These are phyloP conservation scores for Nannochloris sp. DNA, from an alignment of 139 green algal genomes.

Conservation along the genomic window DNA sequence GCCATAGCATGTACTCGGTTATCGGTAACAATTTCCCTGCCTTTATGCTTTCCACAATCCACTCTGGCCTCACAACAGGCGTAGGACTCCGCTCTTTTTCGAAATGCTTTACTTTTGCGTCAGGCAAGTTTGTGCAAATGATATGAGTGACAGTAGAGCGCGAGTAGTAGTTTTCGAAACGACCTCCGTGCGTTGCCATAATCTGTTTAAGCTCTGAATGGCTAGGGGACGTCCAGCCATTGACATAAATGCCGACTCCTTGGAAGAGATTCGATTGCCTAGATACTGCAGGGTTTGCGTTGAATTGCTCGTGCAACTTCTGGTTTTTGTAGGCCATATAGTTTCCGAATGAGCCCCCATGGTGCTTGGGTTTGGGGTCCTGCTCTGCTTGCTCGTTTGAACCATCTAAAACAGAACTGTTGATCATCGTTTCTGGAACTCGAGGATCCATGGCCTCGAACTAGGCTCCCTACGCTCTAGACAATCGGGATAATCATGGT, in stretches of 20 bases:
- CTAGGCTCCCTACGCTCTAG: too few relatives aligned
- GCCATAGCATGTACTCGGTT: constrained; percentile 26
- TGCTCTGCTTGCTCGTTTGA: background rate
- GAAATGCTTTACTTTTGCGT: constrained; percentile 69
- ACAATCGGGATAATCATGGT: too few relatives aligned
- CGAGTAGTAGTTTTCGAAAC: constrained; percentile 79
- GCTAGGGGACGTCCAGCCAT: constrained; percentile 72
- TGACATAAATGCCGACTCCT: constrained; percentile 81
- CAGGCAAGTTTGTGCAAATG: constrained; percentile 81
- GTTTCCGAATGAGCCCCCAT: constrained; percentile 24
- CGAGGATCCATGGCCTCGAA: too few relatives aligned
- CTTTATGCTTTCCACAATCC: constrained; percentile 62
- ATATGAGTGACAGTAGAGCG: constrained; percentile 80
- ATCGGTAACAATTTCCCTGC: constrained; percentile 50
- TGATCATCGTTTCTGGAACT: too few relatives aligned
- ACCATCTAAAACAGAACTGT: too few relatives aligned
- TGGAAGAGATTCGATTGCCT: constrained; percentile 53
- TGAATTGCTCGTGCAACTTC: constrained; percentile 67
- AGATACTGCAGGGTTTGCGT: constrained; percentile 12
- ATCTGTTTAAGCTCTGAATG: constrained; percentile 82
- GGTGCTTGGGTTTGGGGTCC: constrained; percentile 14
- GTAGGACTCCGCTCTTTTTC: constrained; percentile 36
- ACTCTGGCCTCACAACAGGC: constrained; percentile 68
- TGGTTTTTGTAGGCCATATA: constrained; percentile 60
- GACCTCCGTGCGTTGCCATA: constrained; percentile 84